Evolutionary conservation across 73 alveolate genomes (phyloP).

Genomic region (Durusdinium trenchii): DNA sequence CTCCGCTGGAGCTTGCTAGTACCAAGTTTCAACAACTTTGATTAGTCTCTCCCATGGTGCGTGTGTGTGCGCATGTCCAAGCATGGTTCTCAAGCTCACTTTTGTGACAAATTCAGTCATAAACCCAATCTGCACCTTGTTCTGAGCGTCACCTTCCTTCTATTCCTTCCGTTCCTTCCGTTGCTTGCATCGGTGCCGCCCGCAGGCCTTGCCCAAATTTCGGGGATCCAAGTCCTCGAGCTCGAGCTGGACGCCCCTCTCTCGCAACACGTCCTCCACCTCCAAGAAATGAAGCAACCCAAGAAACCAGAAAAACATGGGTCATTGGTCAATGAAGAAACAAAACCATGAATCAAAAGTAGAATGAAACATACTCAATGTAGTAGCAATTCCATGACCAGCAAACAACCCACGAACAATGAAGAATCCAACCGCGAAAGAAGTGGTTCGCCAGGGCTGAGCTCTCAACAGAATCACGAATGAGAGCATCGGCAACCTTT

Average conservation of each 20-base stretch:
- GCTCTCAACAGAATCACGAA: slow-evolving; percentile 58
- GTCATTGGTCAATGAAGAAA: not conserved
- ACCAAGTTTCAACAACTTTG: too few species aligned
- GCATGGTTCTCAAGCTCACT: not conserved
- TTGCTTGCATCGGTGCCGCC: not conserved
- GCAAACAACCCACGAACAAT: not conserved
- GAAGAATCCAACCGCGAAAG: not conserved
- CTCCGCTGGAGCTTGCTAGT: too few species aligned
- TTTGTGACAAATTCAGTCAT: not conserved
- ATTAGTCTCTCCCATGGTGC: too few species aligned
- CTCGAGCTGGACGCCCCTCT: slow-evolving; percentile 56
- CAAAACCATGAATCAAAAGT: too few species aligned
- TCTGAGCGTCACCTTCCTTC: not conserved
- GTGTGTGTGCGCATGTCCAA: not conserved
- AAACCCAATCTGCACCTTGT: not conserved
- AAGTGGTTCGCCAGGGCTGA: not conserved
- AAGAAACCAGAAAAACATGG: not conserved
- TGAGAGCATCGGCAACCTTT: slow-evolving; percentile 88
- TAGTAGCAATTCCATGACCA: too few species aligned
- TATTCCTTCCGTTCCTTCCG: not conserved
- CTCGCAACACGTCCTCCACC: slow-evolving; percentile 85
- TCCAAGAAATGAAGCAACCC: not conserved
- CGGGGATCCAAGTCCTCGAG: slow-evolving; percentile 71
- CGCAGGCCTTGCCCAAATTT: slow-evolving; percentile 35
- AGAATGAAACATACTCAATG: too few species aligned